A percentile compares a stretch with the other conserved stretches of the same genome.
Evolutionary conservation across 345 rosid genomes (phyloP).

Genomic region (Microthlaspi erraticum): DNA sequence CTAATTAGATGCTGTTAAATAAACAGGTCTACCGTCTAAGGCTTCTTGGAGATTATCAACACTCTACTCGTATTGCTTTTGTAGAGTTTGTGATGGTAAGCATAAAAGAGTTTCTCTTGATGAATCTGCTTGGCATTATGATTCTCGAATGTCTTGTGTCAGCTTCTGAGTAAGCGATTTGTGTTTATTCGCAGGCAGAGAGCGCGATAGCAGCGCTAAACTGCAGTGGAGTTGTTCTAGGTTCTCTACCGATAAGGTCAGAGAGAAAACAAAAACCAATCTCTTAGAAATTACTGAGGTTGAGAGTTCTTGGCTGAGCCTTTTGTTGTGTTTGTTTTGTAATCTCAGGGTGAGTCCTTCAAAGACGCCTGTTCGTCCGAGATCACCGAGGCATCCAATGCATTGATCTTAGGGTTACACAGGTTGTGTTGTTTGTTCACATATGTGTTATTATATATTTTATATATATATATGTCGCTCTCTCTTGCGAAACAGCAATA

Average conservation of each 20-base stretch:
- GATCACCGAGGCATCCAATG: constrained; percentile 75
- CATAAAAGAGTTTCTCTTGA: constrained; percentile 1
- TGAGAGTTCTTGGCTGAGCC: not conserved
- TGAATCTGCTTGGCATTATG: not conserved
- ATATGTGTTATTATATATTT: constrained; percentile 17
- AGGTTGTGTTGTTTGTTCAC: constrained; percentile 30
- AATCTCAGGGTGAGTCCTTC: constrained; percentile 90
- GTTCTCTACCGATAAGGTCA: constrained; percentile 89
- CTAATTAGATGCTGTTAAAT: constrained; percentile 25
- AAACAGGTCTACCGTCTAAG: constrained; percentile 76
- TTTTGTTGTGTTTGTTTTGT: constrained; percentile 16
- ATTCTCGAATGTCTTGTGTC: not conserved
- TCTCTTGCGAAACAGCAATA: constrained; percentile 28
- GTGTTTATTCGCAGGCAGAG: constrained; percentile 66
- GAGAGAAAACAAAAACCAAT: constrained; percentile 18
- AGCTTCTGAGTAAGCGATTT: constrained; percentile 8
- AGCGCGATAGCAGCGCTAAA: constrained; percentile 96
- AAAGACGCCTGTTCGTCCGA: constrained; percentile 97
- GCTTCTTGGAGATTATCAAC: constrained; percentile 82
- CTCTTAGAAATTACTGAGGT: constrained; percentile 6
- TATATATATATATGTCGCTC: constrained; percentile 24
- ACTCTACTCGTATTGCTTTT: constrained; percentile 85
- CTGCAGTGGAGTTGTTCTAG: constrained; percentile 93
- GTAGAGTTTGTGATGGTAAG: constrained; percentile 80
- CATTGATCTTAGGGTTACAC: constrained; percentile 50